Evolutionary conservation across 305 asterid species (phyloP).

Genomic region (Plantago coronopus): DNA sequence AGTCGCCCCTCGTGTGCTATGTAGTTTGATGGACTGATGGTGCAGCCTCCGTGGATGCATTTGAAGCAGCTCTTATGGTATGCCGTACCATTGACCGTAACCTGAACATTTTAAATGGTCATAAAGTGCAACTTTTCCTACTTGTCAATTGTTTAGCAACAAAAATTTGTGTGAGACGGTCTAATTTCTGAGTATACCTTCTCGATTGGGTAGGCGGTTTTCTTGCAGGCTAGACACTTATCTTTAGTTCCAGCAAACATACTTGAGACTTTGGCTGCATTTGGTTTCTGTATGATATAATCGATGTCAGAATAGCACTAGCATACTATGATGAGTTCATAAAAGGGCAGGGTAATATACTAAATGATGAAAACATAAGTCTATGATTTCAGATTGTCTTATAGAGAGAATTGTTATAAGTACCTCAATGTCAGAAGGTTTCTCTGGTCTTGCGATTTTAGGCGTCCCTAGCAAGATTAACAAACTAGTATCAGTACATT

Average conservation of each 20-base stretch:
- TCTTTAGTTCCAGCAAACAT: constrained; percentile 93
- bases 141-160: background rate
- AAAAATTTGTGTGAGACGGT: background rate
- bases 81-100: constrained; percentile 81
- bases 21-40: constrained; percentile 91
- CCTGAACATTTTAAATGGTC: constrained; percentile 39
- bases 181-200: constrained; percentile 45
- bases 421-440: constrained; percentile 62
- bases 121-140: background rate
- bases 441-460: constrained; percentile 83
- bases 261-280: constrained; percentile 72
- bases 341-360: background rate
- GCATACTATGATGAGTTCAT: constrained; percentile 4
- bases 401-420: background rate
- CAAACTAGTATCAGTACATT: constrained; percentile 9
- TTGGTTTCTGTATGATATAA: constrained; percentile 54
- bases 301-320: constrained; percentile 9
- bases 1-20: constrained; percentile 91
- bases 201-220: constrained; percentile 88
- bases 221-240: constrained; percentile 79
- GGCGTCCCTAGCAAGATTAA: constrained; percentile 64
- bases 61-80: constrained; percentile 97
- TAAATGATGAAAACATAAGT: constrained; percentile 8
- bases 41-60: constrained; percentile 93
- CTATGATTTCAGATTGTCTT: background rate